phyloP scores from a whole-genome alignment of 805 yeast genomes.

The Starmerella asiatica region DNA sequence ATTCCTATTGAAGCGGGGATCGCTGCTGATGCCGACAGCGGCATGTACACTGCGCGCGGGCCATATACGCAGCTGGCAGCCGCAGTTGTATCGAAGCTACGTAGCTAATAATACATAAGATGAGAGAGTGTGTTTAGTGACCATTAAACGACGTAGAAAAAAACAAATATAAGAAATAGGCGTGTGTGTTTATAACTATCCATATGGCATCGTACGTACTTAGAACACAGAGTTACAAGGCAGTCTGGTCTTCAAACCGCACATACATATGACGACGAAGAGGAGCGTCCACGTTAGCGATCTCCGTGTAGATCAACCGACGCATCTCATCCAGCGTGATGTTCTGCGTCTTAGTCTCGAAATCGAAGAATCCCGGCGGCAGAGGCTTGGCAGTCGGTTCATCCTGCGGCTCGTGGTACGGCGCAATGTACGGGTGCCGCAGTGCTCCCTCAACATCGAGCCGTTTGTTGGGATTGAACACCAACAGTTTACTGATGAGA shows the following conservation, averaged over 20 bases:
- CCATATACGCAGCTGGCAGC: constrained; percentile 13
- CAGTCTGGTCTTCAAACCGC: no score
- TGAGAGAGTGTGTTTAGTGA: no score
- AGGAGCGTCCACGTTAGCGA: constrained; percentile 25
- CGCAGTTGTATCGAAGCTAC: constrained; percentile 1
- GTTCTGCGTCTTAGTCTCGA: constrained; percentile 42
- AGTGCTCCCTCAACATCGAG: constrained; percentile 82
- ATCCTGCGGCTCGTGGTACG: constrained; percentile 90
- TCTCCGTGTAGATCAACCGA: constrained; percentile 65
- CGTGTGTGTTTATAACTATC: no score
- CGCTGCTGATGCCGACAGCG: constrained; percentile 48
- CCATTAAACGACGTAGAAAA: no score
- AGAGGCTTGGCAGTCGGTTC: constrained; percentile 53
- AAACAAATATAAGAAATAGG: no score
- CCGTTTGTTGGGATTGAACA: constrained; percentile 75
- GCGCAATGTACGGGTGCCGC: constrained; percentile 70
- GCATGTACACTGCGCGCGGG: constrained; percentile 38
- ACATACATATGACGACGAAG: no score
- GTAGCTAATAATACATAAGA: no score
- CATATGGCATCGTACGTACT: no score
- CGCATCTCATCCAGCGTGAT: constrained; percentile 64
- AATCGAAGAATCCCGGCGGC: constrained; percentile 78
- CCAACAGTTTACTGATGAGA: constrained; percentile 58
- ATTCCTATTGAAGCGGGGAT: constrained; percentile 54
- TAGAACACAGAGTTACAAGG: no score